Conservation (phyloP, 495 filamentous ascomycete genomes). For the Xylaria nigripes region DNA sequence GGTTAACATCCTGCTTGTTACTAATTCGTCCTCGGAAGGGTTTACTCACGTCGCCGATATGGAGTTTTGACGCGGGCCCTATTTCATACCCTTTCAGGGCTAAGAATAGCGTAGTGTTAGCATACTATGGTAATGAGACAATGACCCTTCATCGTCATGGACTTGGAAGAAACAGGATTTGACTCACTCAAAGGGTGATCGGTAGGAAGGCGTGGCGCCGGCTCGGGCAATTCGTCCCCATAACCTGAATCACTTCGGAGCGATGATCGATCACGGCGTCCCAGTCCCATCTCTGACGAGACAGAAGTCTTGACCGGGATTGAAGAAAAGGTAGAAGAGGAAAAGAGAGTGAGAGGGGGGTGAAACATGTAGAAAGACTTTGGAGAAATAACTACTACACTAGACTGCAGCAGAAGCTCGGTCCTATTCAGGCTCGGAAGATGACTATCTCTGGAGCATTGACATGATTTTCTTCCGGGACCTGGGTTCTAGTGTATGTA, state of each 20-base stretch:
- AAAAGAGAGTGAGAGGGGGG: constrained; percentile 1
- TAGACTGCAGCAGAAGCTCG: constrained; percentile 4
- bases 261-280: constrained; percentile 28
- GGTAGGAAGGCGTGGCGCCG: constrained; percentile 22
- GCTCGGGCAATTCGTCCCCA: constrained; percentile 28
- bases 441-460: constrained; percentile 11
- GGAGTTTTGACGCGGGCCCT: constrained; percentile 26
- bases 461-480: constrained; percentile 16
- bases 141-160: background rate
- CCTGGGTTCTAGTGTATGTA: background rate
- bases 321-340: background rate
- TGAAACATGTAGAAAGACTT: constrained; percentile 1
- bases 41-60: constrained; percentile 27
- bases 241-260: constrained; percentile 30
- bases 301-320: constrained; percentile 11
- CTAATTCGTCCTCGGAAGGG: background rate
- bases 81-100: constrained; percentile 29
- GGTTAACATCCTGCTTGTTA: background rate
- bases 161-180: background rate
- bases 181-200: constrained; percentile 28
- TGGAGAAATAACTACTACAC: constrained; percentile 1
- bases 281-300: constrained; percentile 31
- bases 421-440: background rate
- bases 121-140: background rate
- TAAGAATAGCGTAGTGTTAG: constrained; percentile 7